Conservation (phyloP, 306 rosid species). For the Lotus japonicus region DNA sequence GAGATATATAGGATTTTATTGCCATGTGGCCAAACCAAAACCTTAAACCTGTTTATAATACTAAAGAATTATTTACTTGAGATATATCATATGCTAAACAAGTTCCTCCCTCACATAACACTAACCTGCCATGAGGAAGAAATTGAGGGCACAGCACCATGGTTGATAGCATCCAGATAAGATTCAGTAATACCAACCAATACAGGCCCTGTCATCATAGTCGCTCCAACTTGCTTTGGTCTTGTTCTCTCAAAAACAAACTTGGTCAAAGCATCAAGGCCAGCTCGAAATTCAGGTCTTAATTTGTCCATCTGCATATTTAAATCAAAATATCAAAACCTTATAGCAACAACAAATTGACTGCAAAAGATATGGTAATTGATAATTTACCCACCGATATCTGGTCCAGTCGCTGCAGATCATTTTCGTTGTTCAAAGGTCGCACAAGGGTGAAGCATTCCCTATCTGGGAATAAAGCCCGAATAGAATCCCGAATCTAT, state of each 20-base stretch:
- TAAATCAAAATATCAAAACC: conserved; percentile 14
- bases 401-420: conserved; percentile 84
- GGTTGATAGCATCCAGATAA: conserved; percentile 86
- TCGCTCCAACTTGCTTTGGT: conserved; percentile 96
- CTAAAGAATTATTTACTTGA: neutral
- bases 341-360: neutral
- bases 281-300: conserved; percentile 82
- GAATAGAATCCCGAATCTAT: conserved; percentile 88
- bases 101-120: neutral
- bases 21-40: neutral
- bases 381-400: conserved; percentile 48
- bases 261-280: conserved; percentile 73
- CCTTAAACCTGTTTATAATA: neutral
- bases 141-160: conserved; percentile 96
- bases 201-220: conserved; percentile 90
- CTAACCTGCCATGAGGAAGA: conserved; percentile 97
- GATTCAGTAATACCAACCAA: conserved; percentile 78
- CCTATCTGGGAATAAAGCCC: conserved; percentile 92
- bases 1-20: too few relatives aligned
- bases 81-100: neutral
- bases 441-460: conserved; percentile 95
- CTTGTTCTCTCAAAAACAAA: conserved; percentile 93
- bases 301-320: conserved; percentile 58
- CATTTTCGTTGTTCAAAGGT: conserved; percentile 82
- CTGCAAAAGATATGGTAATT: neutral